A percentile compares a stretch with the other conserved stretches of the same genome.
Conservation (phyloP, 164 flowering plant genomes). For the Magnolia officinalis region DNA sequence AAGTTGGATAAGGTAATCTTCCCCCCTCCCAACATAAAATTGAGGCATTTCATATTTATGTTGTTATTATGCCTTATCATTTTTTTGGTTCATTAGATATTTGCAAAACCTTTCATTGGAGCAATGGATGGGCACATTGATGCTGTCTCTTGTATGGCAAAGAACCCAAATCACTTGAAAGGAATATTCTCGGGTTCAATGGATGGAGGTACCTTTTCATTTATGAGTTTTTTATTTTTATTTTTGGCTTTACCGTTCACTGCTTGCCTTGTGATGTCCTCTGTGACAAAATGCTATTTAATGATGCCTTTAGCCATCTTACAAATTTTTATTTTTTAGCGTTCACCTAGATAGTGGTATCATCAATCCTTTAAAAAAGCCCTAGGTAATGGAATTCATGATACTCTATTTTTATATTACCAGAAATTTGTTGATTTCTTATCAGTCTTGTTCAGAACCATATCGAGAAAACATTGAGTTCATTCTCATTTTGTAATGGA, state of each 20-base stretch:
- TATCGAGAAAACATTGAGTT: too few species aligned
- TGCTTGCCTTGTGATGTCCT: too few species aligned
- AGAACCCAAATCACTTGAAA: conserved; percentile 78
- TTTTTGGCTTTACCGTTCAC: not conserved
- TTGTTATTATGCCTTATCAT: not conserved
- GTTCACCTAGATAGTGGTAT: too few species aligned
- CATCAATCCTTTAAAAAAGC: too few species aligned
- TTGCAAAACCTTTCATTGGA: conserved; percentile 88
- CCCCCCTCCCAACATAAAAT: not conserved
- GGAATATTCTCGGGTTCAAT: conserved; percentile 91
- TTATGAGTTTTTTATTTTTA: not conserved
- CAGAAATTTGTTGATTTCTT: too few species aligned
- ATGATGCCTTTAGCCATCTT: too few species aligned
- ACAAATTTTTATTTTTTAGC: not conserved
- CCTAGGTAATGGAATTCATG: too few species aligned
- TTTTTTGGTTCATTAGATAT: conserved; percentile 44
- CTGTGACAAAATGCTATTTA: too few species aligned
- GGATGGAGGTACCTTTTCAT: conserved; percentile 79
- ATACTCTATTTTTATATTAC: too few species aligned
- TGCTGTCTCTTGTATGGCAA: conserved; percentile 85
- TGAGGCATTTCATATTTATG: not conserved
- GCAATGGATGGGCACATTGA: conserved; percentile 95
- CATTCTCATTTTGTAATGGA: too few species aligned
- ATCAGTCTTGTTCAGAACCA: too few species aligned
- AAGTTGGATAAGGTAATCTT: conserved; percentile 77